phyloP scores from a whole-genome alignment of 225 moss, liverwort and hornwort species.

The Physcomitrium patens region DNA sequence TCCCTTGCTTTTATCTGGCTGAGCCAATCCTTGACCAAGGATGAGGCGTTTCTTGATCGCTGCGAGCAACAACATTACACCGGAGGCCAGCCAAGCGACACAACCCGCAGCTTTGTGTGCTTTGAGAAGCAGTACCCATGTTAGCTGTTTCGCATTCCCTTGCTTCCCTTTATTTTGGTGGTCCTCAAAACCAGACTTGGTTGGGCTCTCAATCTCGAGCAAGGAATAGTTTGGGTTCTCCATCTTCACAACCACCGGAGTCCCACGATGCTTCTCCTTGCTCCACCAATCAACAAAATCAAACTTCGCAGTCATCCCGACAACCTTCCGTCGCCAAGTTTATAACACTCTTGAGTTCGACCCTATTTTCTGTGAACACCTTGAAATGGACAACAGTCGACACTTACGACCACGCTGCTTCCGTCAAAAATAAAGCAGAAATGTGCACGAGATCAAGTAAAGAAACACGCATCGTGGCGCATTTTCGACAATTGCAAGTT shows the following conservation, averaged over 20 bases:
- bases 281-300: constrained; percentile 98
- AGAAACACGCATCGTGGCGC: constrained; percentile 24
- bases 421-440: not conserved
- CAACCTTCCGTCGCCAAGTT: constrained; percentile 60
- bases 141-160: constrained; percentile 87
- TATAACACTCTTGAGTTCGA: constrained; percentile 31
- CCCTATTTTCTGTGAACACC: constrained; percentile 49
- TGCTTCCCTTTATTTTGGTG: constrained; percentile 85
- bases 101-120: constrained; percentile 92
- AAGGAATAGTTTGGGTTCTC: constrained; percentile 95
- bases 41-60: constrained; percentile 89
- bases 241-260: constrained; percentile 89
- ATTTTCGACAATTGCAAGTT: constrained; percentile 25
- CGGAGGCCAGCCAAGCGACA: constrained; percentile 86
- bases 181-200: constrained; percentile 67
- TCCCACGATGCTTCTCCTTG: constrained; percentile 90
- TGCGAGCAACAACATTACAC: constrained; percentile 71
- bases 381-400: constrained; percentile 30
- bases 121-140: constrained; percentile 91
- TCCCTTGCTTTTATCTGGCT: constrained; percentile 67
- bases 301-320: constrained; percentile 92
- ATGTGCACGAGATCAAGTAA: constrained; percentile 7
- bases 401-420: not conserved
- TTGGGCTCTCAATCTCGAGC: constrained; percentile 90
- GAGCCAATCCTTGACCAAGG: constrained; percentile 72